Evolutionary conservation across 257 asterid genomes (phyloP).

Genomic region (Cordia subcordata): DNA sequence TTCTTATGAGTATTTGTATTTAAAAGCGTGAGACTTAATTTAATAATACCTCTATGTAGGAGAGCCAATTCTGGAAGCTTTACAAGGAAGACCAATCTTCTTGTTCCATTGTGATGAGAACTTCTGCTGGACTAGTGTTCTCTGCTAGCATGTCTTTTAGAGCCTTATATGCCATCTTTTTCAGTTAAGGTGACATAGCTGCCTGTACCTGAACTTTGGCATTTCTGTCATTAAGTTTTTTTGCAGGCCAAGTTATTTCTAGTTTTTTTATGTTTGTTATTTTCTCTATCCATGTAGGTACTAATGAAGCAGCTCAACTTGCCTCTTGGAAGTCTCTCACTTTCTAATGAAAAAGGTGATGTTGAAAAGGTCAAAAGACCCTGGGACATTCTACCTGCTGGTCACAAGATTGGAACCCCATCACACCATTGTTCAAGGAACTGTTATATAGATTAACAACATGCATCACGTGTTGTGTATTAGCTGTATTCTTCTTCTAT

Average conservation of each 20-base stretch:
- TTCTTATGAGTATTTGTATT: not conserved
- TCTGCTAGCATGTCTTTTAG: conserved; percentile 86
- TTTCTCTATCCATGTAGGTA: conserved; percentile 39
- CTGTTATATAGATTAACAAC: conserved; percentile 42
- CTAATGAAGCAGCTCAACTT: conserved; percentile 94
- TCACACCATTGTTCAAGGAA: conserved; percentile 71
- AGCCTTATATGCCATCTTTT: conserved; percentile 95
- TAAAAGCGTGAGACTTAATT: not conserved
- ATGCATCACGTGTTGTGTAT: conserved; percentile 1
- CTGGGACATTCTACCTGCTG: conserved; percentile 77
- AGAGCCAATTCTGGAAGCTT: conserved; percentile 93
- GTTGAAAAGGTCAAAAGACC: conserved; percentile 73
- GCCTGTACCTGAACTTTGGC: not conserved
- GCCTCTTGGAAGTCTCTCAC: conserved; percentile 57
- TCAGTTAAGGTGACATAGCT: conserved; percentile 58
- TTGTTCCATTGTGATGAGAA: conserved; percentile 81
- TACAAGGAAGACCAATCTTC: conserved; percentile 74
- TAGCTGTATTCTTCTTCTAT: conserved; percentile 7
- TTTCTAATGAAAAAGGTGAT: conserved; percentile 63
- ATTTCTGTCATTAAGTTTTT: not conserved
- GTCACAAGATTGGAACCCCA: conserved; percentile 89
- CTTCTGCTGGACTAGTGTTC: conserved; percentile 82
- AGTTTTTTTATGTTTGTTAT: conserved; percentile 10
- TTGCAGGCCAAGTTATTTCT: conserved; percentile 2
- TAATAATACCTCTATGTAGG: conserved; percentile 36